Base-by-base conservation (phyloP, 768 basidiomycete genomes). In the Polyporus arcularius region DNA sequence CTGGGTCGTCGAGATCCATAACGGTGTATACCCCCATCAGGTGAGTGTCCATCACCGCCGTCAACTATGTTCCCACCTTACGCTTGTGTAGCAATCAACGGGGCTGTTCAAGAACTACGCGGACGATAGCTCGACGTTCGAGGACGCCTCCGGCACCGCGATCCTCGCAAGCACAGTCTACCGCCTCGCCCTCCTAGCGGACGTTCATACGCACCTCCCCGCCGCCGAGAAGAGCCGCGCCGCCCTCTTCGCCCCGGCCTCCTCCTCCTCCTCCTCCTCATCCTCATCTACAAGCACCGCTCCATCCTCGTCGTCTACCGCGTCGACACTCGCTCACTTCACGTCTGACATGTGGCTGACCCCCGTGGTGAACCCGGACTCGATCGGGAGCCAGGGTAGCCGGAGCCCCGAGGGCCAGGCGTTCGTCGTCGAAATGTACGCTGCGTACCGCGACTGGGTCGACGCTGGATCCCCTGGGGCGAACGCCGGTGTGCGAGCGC, bases 111-210 rank as follows among this genome's bases (percentile, higher is more conserved):
- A 79, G 10, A 96, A 95, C 72, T 94, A 95, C 67, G 83, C 85
- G 4, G 82, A 87, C 67, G 71, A 83, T 35, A 61, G 76, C 15
- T 73, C 71, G 5, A 84, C 83, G 57, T 96, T 96, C 70, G 77
- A 82, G 65, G 94, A 96, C 61, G 83, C 86, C 0, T 72, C 92
- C 0, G 86, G 86, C 10, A 88, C 90, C 0, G 85, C 91, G 0
- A 79, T 96, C 49, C 76, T 95, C 47, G 90, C 92, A 0, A 79
- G 84, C 62, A 85, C 89, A 0, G 88, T 93, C 1, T 95, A 90
- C 73, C 84, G 91, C 2, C 76, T 89, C 52, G 82, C 90, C 0
- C 73, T 87, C 3, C 67, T 90, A 21, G 70, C 78, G 45, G 76
- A 78, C 30, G 75, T 82, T 15, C 78, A 83, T 57, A 77, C 74